Conservation (phyloP, 2,329 filamentous ascomycete species). For the Thielaviopsis euricoi region DNA sequence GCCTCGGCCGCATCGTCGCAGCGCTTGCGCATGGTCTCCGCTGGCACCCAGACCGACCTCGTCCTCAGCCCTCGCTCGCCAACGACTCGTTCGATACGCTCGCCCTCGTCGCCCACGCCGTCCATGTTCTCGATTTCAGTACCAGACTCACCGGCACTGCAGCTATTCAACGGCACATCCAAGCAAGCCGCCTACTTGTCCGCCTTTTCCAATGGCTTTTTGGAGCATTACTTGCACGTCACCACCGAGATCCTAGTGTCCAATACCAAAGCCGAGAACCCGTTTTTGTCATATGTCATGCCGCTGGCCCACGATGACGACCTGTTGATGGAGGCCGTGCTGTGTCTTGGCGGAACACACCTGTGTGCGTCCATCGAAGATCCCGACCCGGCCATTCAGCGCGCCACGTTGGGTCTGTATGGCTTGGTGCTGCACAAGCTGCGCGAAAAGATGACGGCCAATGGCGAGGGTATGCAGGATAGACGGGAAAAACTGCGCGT, state of each 20-base stretch:
- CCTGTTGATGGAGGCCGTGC: constrained; percentile 10
- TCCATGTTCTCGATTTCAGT: background rate
- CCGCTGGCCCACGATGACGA: constrained; percentile 10
- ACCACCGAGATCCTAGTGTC: constrained; percentile 11
- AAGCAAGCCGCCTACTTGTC: constrained; percentile 4
- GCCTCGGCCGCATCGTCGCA: background rate
- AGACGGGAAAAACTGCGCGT: constrained; percentile 8
- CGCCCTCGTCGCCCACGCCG: background rate
- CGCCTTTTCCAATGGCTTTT: constrained; percentile 8
- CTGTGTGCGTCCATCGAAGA: constrained; percentile 11
- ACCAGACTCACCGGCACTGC: constrained; percentile 2
- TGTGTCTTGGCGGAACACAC: constrained; percentile 10
- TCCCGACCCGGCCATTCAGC: constrained; percentile 5
- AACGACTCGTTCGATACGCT: background rate
- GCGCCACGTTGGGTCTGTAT: constrained; percentile 8
- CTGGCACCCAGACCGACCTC: constrained; percentile 6
- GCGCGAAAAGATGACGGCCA: constrained; percentile 9
- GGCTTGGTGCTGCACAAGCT: constrained; percentile 6
- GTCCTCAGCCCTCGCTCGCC: background rate
- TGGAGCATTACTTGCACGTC: constrained; percentile 11
- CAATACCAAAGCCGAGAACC: constrained; percentile 10
- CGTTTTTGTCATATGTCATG: constrained; percentile 11
- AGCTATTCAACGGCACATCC: constrained; percentile 1
- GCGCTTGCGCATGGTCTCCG: constrained; percentile 1
- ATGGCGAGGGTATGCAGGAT: background rate